Evolutionary conservation across 352 stramenopile species (phyloP).

Genomic region (Phytopythium oedochilum): DNA sequence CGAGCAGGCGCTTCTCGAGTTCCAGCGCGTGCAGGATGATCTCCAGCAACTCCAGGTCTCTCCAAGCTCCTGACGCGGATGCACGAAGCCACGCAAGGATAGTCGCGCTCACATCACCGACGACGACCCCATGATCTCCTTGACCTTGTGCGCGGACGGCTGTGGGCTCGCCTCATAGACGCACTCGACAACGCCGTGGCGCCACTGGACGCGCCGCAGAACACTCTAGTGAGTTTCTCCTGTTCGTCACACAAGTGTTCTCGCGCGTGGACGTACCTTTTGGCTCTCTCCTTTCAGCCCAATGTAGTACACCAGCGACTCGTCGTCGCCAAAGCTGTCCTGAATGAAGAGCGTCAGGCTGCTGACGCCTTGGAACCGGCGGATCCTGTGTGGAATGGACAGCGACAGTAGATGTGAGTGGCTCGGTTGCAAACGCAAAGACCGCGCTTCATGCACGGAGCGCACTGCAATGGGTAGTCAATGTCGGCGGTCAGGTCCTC

Average conservation of each 20-base stretch:
- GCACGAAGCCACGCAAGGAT: neutral
- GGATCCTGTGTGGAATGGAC: slow-evolving; percentile 33
- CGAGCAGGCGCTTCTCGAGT: slow-evolving; percentile 47
- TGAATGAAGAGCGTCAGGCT: slow-evolving; percentile 80
- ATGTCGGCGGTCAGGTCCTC: slow-evolving; percentile 61
- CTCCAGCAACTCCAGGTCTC: slow-evolving; percentile 21
- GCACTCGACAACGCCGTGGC: slow-evolving; percentile 78
- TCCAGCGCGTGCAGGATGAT: slow-evolving; percentile 40
- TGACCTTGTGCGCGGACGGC: slow-evolving; percentile 73
- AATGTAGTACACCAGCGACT: slow-evolving; percentile 85
- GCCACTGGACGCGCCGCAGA: slow-evolving; percentile 46
- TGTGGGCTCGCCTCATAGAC: slow-evolving; percentile 82
- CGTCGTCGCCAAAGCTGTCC: slow-evolving; percentile 63
- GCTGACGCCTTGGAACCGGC: slow-evolving; percentile 85
- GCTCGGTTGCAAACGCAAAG: too few relatives aligned
- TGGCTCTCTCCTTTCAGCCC: slow-evolving; percentile 84
- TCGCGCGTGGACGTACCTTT: slow-evolving; percentile 34
- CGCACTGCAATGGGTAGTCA: slow-evolving; percentile 79
- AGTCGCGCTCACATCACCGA: slow-evolving; percentile 48
- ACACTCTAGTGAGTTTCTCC: too few relatives aligned
- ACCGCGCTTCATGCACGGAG: neutral
- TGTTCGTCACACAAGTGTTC: neutral
- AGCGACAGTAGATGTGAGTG: neutral
- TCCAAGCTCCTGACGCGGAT: slow-evolving; percentile 12
- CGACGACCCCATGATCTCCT: slow-evolving; percentile 35